phyloP scores from a whole-genome alignment of 306 rosid species.

The Senna siamea region DNA sequence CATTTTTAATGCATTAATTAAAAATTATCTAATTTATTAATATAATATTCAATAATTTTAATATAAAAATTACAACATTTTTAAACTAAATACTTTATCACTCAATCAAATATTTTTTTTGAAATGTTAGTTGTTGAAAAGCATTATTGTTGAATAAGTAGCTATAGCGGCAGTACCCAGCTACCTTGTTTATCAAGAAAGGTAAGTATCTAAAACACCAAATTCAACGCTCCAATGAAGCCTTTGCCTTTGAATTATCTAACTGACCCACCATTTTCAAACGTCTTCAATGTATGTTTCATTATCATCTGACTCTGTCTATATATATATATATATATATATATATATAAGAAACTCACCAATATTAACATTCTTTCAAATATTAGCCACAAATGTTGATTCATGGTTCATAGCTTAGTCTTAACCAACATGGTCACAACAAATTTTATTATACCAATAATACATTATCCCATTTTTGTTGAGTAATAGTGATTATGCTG shows the following conservation, averaged over 20 bases:
- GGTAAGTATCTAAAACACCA: conserved; percentile 28
- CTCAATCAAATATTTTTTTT: too few relatives aligned
- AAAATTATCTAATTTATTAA: too few relatives aligned
- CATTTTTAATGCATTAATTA: too few relatives aligned
- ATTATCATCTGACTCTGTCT: not conserved
- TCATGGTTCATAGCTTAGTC: not conserved
- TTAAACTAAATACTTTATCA: too few relatives aligned
- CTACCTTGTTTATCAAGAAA: conserved; percentile 29
- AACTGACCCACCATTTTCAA: conserved; percentile 38
- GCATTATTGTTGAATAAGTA: too few relatives aligned
- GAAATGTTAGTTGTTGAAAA: too few relatives aligned
- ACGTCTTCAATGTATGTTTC: conserved; percentile 21
- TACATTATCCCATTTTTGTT: too few relatives aligned
- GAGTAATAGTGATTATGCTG: too few relatives aligned
- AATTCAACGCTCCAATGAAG: not conserved
- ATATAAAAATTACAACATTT: too few relatives aligned
- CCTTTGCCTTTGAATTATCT: not conserved
- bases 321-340: too few relatives aligned
- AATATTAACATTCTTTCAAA: conserved; percentile 27
- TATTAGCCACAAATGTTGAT: conserved; percentile 17
- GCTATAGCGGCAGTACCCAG: not conserved
- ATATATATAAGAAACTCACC: not conserved
- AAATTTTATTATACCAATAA: too few relatives aligned
- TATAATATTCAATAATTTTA: too few relatives aligned
- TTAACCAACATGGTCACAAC: not conserved